Conservation (phyloP, 2,329 filamentous ascomycete genomes). For the Teratosphaeriaceae sp. region DNA sequence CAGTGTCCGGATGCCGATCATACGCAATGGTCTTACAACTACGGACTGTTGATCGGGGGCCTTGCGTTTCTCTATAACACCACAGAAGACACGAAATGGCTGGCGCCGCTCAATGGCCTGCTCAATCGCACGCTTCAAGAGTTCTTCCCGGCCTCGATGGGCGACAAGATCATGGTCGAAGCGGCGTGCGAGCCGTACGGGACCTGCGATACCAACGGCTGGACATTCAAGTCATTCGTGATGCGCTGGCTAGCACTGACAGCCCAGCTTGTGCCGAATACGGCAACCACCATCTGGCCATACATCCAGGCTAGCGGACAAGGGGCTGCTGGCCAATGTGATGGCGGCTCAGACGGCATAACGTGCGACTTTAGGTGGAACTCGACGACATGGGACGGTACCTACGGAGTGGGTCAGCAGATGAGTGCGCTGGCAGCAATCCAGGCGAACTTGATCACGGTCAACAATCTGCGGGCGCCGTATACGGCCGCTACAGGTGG, state of each 20-base stretch:
- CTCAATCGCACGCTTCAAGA: conserved; percentile 23
- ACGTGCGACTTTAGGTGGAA: conserved; percentile 41
- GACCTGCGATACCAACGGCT: conserved; percentile 37
- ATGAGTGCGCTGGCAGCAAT: conserved; percentile 51
- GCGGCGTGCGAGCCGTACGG: conserved; percentile 35
- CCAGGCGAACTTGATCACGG: conserved; percentile 33
- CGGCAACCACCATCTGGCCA: conserved; percentile 44
- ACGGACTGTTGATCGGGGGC: conserved; percentile 34
- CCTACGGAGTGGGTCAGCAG: conserved; percentile 48
- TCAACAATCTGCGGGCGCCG: conserved; percentile 27
- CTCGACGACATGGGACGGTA: conserved; percentile 38
- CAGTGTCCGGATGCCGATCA: conserved; percentile 42
- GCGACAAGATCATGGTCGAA: conserved; percentile 36
- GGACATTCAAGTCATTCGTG: conserved; percentile 32
- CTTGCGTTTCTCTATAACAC: conserved; percentile 14
- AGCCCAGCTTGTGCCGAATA: conserved; percentile 52
- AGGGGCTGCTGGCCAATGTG: conserved; percentile 47
- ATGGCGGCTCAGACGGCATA: conserved; percentile 39
- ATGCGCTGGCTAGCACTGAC: conserved; percentile 46
- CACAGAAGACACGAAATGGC: conserved; percentile 14
- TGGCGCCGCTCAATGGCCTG: conserved; percentile 13
- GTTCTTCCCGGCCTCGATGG: conserved; percentile 31
- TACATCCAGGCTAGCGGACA: conserved; percentile 47
- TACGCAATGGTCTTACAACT: conserved; percentile 42
- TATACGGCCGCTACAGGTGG: conserved; percentile 48